Evolutionary conservation across 768 basidiomycete species (phyloP), one percentile per base, ranked within the genome.

Genomic region (Vararia minispora): DNA sequence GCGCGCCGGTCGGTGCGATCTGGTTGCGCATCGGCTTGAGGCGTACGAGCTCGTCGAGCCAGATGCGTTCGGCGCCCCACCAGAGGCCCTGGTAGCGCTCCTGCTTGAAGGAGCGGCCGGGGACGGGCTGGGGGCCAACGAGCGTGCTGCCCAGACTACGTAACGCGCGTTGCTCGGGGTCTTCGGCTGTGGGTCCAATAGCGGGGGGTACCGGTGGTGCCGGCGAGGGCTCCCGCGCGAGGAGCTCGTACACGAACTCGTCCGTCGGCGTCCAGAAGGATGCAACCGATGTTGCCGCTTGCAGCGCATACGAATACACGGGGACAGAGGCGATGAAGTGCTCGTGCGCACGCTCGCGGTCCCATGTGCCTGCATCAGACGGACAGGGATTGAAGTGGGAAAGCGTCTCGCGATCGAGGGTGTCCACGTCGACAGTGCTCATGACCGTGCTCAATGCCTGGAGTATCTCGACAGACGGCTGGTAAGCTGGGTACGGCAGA

Each of bases 1-100:
- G 65, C 2, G 69, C 67, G 16, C 85, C 84, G 26, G 63, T 49
- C 5, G 83, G 82, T 10, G 81, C 81, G 40, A 87, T 64, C 44
- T 74, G 73, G 24, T 66, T 61, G 27, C 84, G 70, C 1, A 76
- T 69, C 18, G 81, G 57, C 50, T 85, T 85, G 34, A 94, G 64
- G 17, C 89, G 73, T 26, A 91, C 72, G 39, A 91, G 70, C 45
- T 94, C 89, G 42, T 82, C 84, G 4, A 70, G 63, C 88, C 89
- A 94, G 37, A 91, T 84, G 22, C 85, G 71, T 52, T 91, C 89
- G 1, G 79, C 74, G 6, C 90, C 90, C 80, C 83, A 85, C 87
- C 87, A 94, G 6, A 91, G 52, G 2, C 85, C 85, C 51, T 88
- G 83, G 52, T 75, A 87, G 28, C 75, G 64, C 34, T 59, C 68